Evolutionary conservation across 768 basidiomycete species (phyloP), one percentile per base, ranked within the genome.

Genomic region (Sarcodon sp.): DNA sequence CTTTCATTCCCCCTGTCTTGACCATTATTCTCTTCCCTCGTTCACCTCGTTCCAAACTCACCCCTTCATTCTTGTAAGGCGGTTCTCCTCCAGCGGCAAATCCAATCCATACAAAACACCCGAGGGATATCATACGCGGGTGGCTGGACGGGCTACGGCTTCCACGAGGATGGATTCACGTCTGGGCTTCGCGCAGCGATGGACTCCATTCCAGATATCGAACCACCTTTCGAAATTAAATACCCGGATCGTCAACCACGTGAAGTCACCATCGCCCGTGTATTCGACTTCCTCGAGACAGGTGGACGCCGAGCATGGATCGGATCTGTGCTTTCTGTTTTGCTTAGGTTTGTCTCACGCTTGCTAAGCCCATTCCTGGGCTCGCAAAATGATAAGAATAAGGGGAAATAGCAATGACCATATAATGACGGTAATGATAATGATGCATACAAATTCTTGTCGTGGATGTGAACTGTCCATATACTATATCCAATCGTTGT

Each of bases 111-210:
- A 48, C 84, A 87, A 62, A 75, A 75, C 55, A 70, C 56, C 43
- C 71, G 80, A 7, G 72, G 73, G 4, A 72, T 86, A 53, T 71
- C 79, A 7, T 75, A 65, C 57, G 81, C 68, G 2, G 82, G 83
- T 8, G 85, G 85, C 21, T 88, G 80, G 68, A 70, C 79, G 41
- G 76, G 76, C 49, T 87, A 85, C 55, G 85, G 84, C 13, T 87
- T 88, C 69, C 85, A 89, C 63, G 84, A 87, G 63, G 87, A 87
- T 56, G 83, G 80, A 2, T 86, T 86, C 59, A 63, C 72, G 2
- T 64, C 68, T 1, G 72, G 71, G 7, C 55, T 73, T 33, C 59
- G 60, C 43, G 66, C 61, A 9, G 65, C 59, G 3, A 37, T 52
- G 18, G 48, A 45, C 45, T 41, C 21, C 38, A 38, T 47, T 46